Conservation (phyloP, 2,329 filamentous ascomycete genomes). For the Paecilomyces fulvus region DNA sequence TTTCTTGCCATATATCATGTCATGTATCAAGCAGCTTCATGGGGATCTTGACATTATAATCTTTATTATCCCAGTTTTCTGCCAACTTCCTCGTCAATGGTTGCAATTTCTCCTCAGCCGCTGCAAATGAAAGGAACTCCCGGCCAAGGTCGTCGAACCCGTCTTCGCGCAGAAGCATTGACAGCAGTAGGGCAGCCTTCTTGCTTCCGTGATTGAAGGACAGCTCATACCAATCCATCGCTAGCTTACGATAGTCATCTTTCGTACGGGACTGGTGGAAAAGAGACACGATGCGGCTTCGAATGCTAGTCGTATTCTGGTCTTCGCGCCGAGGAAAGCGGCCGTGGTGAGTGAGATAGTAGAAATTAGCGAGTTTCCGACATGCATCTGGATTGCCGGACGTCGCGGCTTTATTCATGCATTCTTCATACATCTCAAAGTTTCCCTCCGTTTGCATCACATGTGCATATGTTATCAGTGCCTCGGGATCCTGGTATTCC, state of each 20-base stretch:
- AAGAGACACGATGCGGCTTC: slow-evolving; percentile 3
- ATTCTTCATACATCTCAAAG: slow-evolving; percentile 24
- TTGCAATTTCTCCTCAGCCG: slow-evolving; percentile 6
- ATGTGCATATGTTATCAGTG: slow-evolving; percentile 19
- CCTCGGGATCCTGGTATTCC: slow-evolving; percentile 21
- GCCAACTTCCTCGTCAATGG: slow-evolving; percentile 8
- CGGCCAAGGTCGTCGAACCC: slow-evolving; percentile 9
- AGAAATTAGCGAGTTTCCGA: slow-evolving; percentile 28
- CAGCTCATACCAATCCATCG: slow-evolving; percentile 28
- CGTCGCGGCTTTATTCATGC: slow-evolving; percentile 25
- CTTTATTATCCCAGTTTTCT: slow-evolving; percentile 14
- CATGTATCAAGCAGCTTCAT: slow-evolving; percentile 14
- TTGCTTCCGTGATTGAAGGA: slow-evolving; percentile 12
- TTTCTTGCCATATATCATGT: not conserved
- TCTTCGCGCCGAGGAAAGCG: slow-evolving; percentile 15
- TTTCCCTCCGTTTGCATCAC: slow-evolving; percentile 15
- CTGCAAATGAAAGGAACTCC: slow-evolving; percentile 9
- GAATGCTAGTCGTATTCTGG: not conserved
- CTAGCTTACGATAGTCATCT: slow-evolving; percentile 17
- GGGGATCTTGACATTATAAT: slow-evolving; percentile 10
- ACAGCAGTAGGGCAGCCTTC: slow-evolving; percentile 18
- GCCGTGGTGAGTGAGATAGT: slow-evolving; percentile 23
- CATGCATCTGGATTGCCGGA: slow-evolving; percentile 20
- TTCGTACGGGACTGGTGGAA: slow-evolving; percentile 12
- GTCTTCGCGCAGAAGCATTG: slow-evolving; percentile 21